Conservation (phyloP, 176 grass and related monocot genomes). For the Cenchrus purpureus region DNA sequence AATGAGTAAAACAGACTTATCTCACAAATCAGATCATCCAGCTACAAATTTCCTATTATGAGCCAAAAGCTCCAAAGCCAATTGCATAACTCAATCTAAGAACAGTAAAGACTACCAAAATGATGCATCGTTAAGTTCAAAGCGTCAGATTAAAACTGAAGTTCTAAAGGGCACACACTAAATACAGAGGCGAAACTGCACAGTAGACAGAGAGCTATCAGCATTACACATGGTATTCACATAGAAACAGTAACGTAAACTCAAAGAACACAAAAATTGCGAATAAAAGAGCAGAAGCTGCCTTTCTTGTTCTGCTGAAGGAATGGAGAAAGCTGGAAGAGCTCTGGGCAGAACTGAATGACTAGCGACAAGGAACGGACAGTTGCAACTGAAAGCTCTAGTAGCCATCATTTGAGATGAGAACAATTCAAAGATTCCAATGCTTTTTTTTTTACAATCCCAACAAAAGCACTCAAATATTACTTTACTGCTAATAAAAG, state of each 20-base stretch:
- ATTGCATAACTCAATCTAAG: not conserved
- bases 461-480: conserved; percentile 45
- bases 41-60: not conserved
- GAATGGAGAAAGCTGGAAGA: conserved; percentile 23
- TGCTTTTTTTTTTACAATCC: conserved; percentile 37
- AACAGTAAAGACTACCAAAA: not conserved
- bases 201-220: not conserved
- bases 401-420: conserved; percentile 58
- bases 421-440: conserved; percentile 76
- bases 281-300: conserved; percentile 34
- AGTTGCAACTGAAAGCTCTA: conserved; percentile 55
- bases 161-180: not conserved
- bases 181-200: not conserved
- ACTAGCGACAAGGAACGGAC: conserved; percentile 35
- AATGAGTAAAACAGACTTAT: conserved; percentile 20
- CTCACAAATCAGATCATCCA: not conserved
- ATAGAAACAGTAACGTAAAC: not conserved
- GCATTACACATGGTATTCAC: conserved; percentile 14
- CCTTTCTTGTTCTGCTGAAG: conserved; percentile 27
- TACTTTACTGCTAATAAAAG: conserved; percentile 34
- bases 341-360: conserved; percentile 20
- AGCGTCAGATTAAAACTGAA: conserved; percentile 5
- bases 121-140: not conserved
- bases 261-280: conserved; percentile 1
- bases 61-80: conserved; percentile 18